Evolutionary conservation across 2,329 filamentous ascomycete species (phyloP).

Genomic region (Talaromyces sp.): DNA sequence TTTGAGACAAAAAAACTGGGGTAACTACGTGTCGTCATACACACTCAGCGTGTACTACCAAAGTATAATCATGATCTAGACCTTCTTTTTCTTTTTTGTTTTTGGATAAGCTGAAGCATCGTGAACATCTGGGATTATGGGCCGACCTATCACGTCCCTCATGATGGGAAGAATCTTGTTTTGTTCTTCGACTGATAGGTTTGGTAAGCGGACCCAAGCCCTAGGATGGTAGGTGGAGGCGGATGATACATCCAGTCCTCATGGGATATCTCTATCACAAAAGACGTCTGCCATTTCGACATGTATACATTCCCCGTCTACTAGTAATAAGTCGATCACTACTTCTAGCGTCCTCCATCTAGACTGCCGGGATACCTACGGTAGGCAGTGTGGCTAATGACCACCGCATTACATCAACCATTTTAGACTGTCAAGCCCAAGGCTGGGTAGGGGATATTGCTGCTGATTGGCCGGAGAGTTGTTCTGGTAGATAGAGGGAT

Average conservation of each 20-base stretch:
- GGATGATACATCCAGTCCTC: not conserved
- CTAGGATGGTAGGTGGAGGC: not conserved
- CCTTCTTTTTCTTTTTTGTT: not conserved
- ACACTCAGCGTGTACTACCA: not conserved
- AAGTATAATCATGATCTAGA: not conserved
- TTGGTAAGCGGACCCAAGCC: not conserved
- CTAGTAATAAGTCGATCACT: not conserved
- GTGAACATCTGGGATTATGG: not conserved
- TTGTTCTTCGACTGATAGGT: not conserved
- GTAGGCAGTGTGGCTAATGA: not conserved
- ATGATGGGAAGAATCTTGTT: not conserved
- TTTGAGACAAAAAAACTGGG: not conserved
- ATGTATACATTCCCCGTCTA: not conserved
- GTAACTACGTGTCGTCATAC: constrained; percentile 3
- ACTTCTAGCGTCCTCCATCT: not conserved
- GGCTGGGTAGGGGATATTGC: not conserved
- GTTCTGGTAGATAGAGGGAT: not conserved
- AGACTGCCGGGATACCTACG: too few species aligned
- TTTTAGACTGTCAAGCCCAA: not conserved
- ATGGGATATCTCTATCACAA: not conserved
- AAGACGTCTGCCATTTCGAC: not conserved
- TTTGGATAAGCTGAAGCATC: not conserved
- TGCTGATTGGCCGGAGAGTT: not conserved
- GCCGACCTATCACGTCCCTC: not conserved
- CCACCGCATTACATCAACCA: not conserved